Base-by-base conservation (phyloP, 2,329 filamentous ascomycete species). In the Ascochyta clinopodiicola region DNA sequence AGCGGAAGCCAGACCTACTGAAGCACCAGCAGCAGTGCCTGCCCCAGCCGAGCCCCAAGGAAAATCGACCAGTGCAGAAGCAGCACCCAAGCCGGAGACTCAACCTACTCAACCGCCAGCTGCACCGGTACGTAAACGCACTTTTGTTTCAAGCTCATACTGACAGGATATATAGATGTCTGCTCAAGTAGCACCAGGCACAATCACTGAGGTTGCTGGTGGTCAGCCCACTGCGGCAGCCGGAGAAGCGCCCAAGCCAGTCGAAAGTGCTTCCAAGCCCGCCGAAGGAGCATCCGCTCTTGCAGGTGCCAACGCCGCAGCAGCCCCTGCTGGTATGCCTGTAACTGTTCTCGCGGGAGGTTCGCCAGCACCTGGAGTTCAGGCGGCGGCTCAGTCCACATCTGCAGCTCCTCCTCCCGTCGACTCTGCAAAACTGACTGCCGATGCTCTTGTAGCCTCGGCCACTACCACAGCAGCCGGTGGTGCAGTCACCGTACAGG, bases 381-480 rank as follows among this genome's bases (percentile, higher is more conserved):
- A 54, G 49, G 58, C 54, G 13, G 61, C 47, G 24, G 53, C 46
- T 24, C 19, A 46, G 27, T 27, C 53, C 9, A 45, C 60, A 17
- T 55, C 68, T 19, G 39, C 59, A 1, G 57, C 55, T 21, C 44
- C 51, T 5, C 12, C 56, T 43, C 27, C 64, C n/a, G 60, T 66
- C 38, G 37, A 66, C 29, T 61, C 68, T 17, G 64, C 66, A 9
- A 63, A 58, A 4, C 37, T 68, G 27, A 70, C 62, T 3, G 38
- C 51, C 19, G 68, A 59, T 50, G 67, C 57, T 19, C 56, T 70
- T 29, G 55, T 61, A 4, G 60, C 59, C 8, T 61, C 62, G 12
- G 64, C 63, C 2, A 68, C 65, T 4, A 66, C 57, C 0, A 65
- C 57, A 6, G 49, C 57, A 24, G 62, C 45, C 10, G 62, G 55